Conservation (phyloP, 2,329 filamentous ascomycete species). For the Chaetomium globosum region DNA sequence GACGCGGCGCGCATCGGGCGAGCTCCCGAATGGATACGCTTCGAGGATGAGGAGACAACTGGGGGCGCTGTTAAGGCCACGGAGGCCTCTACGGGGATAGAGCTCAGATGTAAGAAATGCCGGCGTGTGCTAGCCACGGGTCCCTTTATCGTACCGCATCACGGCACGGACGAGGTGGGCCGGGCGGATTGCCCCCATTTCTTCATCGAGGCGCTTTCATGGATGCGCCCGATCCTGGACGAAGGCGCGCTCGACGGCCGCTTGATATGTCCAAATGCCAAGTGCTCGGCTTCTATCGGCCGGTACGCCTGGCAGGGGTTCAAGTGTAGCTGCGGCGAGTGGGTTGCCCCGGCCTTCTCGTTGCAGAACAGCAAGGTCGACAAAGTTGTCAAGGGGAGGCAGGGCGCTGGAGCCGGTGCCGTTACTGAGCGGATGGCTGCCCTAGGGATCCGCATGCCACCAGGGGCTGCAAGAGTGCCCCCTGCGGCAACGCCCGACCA, state of each 20-base stretch:
- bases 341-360: constrained; percentile 89
- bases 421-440: constrained; percentile 36
- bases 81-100: constrained; percentile 45
- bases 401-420: constrained; percentile 28
- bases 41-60: constrained; percentile 70
- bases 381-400: constrained; percentile 50
- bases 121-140: constrained; percentile 63
- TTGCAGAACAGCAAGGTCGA: constrained; percentile 82
- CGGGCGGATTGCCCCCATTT: constrained; percentile 70
- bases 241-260: constrained; percentile 81
- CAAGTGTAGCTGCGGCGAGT: constrained; percentile 85
- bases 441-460: constrained; percentile 60
- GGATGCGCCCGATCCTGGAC: constrained; percentile 87
- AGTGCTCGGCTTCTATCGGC: constrained; percentile 81
- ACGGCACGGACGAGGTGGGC: constrained; percentile 35
- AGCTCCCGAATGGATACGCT: constrained; percentile 80
- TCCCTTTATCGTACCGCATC: constrained; percentile 69
- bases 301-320: constrained; percentile 97
- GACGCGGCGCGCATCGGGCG: constrained; percentile 69
- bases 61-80: constrained; percentile 23
- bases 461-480: constrained; percentile 43
- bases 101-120: constrained; percentile 90
- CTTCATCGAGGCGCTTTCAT: constrained; percentile 88
- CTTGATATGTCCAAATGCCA: constrained; percentile 75
- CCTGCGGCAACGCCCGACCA: not conserved